Percentiles rank a stretch among this genome's conserved stretches.
These are phyloP conservation scores for Phytophthora colocasiae DNA, from an alignment of 352 stramenopile species.

Conservation along the genomic window DNA sequence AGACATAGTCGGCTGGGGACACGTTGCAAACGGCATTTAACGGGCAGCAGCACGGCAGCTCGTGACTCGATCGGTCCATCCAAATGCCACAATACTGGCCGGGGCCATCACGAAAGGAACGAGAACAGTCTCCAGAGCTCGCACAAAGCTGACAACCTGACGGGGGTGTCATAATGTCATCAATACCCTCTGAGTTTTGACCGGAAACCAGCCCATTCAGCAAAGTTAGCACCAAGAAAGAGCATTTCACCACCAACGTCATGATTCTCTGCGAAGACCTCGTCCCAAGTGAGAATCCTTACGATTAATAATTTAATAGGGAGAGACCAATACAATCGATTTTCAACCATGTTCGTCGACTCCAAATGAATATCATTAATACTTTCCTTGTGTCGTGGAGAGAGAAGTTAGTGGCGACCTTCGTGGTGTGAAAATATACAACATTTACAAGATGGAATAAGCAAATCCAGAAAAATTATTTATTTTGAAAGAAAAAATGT, in stretches of 20 bases:
- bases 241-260: slow-evolving; percentile 6
- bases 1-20: slow-evolving; percentile 28
- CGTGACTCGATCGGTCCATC: slow-evolving; percentile 25
- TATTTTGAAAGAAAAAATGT: not conserved
- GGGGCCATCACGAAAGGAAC: slow-evolving; percentile 24
- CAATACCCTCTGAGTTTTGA: slow-evolving; percentile 13
- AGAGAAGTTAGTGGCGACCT: no score
- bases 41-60: slow-evolving; percentile 35
- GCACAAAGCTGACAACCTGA: slow-evolving; percentile 34
- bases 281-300: slow-evolving; percentile 1
- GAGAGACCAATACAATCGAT: no score
- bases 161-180: slow-evolving; percentile 11
- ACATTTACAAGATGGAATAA: no score
- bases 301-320: no score
- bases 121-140: slow-evolving; percentile 26
- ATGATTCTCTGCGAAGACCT: not conserved
- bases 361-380: no score
- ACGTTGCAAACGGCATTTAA: slow-evolving; percentile 31
- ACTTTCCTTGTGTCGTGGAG: no score
- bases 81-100: slow-evolving; percentile 33
- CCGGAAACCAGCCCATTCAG: not conserved
- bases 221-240: not conserved
- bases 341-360: no score
- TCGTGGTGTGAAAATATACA: no score
- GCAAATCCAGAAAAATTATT: no score